Percentiles rank a stretch among this genome's conserved stretches.
Evolutionary conservation across 139 green algal genomes (phyloP).

Genomic region (Micromonas pusilla): DNA sequence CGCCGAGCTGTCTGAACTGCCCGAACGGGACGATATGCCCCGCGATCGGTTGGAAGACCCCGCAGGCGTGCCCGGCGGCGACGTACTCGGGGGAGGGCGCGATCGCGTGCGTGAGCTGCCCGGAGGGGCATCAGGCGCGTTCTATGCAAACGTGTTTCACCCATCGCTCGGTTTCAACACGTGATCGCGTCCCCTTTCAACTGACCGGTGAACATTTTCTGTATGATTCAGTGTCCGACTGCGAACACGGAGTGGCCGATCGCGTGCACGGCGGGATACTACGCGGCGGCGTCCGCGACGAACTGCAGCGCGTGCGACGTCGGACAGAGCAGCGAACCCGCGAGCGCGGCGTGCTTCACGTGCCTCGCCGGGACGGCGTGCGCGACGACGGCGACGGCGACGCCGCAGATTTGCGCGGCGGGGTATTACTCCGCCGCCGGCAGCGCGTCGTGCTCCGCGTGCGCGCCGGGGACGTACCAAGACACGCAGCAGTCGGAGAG

Average conservation of each 20-base stretch:
- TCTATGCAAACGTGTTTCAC: no score
- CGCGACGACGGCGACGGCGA: background rate
- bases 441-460: background rate
- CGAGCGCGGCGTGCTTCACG: background rate
- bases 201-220: no score
- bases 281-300: background rate
- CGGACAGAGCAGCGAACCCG: background rate
- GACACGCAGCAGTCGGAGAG: no score
- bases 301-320: background rate
- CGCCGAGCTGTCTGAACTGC: background rate
- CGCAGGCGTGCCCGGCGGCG: background rate
- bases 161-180: no score
- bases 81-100: conserved; percentile 5
- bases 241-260: background rate
- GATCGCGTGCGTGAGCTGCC: background rate
- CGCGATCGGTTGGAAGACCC: background rate
- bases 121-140: background rate
- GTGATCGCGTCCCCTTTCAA: no score
- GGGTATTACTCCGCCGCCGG: background rate
- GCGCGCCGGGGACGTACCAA: background rate
- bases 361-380: conserved; percentile 11
- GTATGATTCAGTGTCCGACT: conserved; percentile 5
- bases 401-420: background rate
- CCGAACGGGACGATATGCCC: background rate
- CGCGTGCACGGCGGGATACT: background rate